A percentile compares a stretch with the other conserved stretches of the same genome.
Evolutionary conservation across 768 basidiomycete genomes (phyloP).

Genomic region (Dacryopinax primogenitus): DNA sequence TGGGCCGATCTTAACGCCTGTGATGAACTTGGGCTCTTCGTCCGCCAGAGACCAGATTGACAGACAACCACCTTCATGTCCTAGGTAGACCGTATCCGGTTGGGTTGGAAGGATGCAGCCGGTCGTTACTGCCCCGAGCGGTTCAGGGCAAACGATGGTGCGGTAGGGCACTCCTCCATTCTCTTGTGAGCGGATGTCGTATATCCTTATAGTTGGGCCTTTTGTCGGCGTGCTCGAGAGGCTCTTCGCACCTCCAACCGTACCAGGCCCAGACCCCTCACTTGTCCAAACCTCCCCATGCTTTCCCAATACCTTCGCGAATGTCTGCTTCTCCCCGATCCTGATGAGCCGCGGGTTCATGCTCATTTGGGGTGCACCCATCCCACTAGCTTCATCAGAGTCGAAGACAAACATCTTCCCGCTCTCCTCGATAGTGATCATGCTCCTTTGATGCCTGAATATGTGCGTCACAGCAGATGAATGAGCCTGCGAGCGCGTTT

Average conservation of each 20-base stretch:
- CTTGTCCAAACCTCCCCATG: not conserved
- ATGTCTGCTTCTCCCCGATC: not conserved
- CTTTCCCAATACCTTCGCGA: not conserved
- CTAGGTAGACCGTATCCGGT: constrained; percentile 60
- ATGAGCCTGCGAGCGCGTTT: constrained; percentile 51
- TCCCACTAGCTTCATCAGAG: constrained; percentile 8
- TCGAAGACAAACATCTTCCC: constrained; percentile 71
- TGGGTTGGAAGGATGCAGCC: constrained; percentile 62
- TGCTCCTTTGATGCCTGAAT: constrained; percentile 51
- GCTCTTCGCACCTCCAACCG: constrained; percentile 9
- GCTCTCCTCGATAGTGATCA: constrained; percentile 73
- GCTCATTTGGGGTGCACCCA: constrained; percentile 7
- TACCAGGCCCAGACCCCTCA: not conserved
- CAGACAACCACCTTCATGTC: constrained; percentile 83
- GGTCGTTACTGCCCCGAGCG: constrained; percentile 63
- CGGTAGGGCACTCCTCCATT: constrained; percentile 14
- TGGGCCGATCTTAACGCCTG: constrained; percentile 64
- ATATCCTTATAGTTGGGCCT: constrained; percentile 64
- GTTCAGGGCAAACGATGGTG: not conserved
- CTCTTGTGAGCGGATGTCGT: constrained; percentile 39
- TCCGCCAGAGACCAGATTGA: constrained; percentile 61
- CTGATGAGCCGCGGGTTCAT: not conserved
- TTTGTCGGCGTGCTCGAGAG: constrained; percentile 12
- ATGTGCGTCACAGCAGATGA: constrained; percentile 54
- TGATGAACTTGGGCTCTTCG: constrained; percentile 50